These are phyloP conservation scores for Pseudogymnoascus sp. DNA, from an alignment of 2,329 filamentous ascomycete genomes.

Conservation along the genomic window DNA sequence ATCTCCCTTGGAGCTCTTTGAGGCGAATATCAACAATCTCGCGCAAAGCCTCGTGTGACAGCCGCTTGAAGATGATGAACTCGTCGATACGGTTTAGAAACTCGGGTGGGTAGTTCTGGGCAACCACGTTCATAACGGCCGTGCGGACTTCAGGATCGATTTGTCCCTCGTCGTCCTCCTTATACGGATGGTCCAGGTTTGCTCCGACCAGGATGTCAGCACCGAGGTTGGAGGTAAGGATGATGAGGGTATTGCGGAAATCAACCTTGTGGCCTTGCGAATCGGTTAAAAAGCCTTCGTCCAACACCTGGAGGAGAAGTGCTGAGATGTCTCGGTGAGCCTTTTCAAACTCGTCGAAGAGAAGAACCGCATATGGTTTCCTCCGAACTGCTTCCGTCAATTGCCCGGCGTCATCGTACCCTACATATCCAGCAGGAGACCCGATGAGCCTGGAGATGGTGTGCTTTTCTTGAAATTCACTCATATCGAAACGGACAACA, in stretches of 20 bases:
- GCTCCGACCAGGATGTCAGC: conserved; percentile 81
- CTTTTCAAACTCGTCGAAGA: conserved; percentile 98
- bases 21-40: conserved; percentile 93
- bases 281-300: conserved; percentile 93
- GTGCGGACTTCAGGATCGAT: conserved; percentile 66
- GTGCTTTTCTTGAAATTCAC: conserved; percentile 94
- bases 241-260: conserved; percentile 93
- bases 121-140: conserved; percentile 83
- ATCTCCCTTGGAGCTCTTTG: conserved; percentile 70
- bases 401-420: conserved; percentile 94
- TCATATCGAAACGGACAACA: conserved; percentile 94
- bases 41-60: conserved; percentile 68
- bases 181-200: conserved; percentile 57
- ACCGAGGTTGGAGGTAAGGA: conserved; percentile 90
- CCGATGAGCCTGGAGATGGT: conserved; percentile 91
- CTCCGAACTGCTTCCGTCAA: conserved; percentile 89
- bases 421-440: conserved; percentile 87
- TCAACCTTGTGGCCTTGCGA: conserved; percentile 94
- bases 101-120: conserved; percentile 70
- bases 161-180: conserved; percentile 55
- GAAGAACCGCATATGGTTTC: conserved; percentile 88
- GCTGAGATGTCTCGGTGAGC: conserved; percentile 92
- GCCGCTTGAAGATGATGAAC: conserved; percentile 90
- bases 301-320: conserved; percentile 84
- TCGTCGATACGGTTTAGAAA: conserved; percentile 96